Percentiles rank a stretch among this genome's conserved stretches.
Conservation (phyloP, 2,329 filamentous ascomycete species). For the Talaromyces sp. region DNA sequence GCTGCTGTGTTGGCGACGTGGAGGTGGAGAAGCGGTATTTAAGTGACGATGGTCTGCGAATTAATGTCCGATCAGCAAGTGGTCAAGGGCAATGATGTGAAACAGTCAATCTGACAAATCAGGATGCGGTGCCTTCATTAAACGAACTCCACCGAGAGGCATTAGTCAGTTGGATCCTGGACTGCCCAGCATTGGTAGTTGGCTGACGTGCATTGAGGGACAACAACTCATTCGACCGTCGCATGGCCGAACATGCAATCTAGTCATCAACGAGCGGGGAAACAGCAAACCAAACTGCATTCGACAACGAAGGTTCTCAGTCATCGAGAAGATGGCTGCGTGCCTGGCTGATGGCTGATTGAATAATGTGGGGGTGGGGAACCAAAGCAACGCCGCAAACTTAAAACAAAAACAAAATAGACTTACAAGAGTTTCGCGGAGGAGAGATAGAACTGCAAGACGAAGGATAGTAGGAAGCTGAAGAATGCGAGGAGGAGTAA, state of each 20-base stretch:
- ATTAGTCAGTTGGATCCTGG: not conserved
- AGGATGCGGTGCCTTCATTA: not conserved
- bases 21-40: constrained; percentile 15
- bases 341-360: not conserved
- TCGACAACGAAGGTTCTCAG: not conserved
- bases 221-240: not conserved
- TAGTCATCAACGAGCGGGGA: not conserved
- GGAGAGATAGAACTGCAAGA: constrained; percentile 13
- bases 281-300: not conserved
- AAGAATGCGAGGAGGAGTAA: constrained; percentile 10
- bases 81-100: not conserved
- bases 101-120: not conserved
- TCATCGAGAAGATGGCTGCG: not conserved
- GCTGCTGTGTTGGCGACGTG: constrained; percentile 22
- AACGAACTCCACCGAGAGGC: constrained; percentile 5
- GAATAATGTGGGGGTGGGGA: not conserved
- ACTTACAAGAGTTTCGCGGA: constrained; percentile 12
- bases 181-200: not conserved
- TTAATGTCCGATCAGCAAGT: constrained; percentile 1
- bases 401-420: not conserved
- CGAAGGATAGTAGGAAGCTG: constrained; percentile 12
- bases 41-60: constrained; percentile 11
- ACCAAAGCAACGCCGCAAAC: not conserved
- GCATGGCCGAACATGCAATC: not conserved
- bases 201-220: constrained; percentile 2